Percentiles rank a stretch among this genome's conserved stretches.
Conservation (phyloP, 2,329 filamentous ascomycete genomes). For the Claviceps sorghi region DNA sequence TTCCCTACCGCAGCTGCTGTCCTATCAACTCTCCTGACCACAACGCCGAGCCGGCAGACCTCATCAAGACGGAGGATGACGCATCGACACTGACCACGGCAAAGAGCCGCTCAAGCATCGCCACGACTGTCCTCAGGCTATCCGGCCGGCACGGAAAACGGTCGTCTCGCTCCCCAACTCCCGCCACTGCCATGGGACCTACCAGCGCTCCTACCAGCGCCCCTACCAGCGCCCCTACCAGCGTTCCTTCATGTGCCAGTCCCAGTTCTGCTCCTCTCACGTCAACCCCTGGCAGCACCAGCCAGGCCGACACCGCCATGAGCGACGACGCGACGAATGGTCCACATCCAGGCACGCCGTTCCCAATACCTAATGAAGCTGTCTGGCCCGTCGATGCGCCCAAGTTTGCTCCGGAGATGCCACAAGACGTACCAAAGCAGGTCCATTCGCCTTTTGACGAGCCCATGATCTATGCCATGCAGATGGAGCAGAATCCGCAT, state of each 20-base stretch:
- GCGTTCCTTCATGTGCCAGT: not conserved
- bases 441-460: slow-evolving; percentile 18
- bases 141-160: slow-evolving; percentile 21
- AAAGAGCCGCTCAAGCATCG: slow-evolving; percentile 15
- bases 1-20: slow-evolving; percentile 23
- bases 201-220: slow-evolving; percentile 2
- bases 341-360: slow-evolving; percentile 27
- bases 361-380: slow-evolving; percentile 24
- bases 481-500: slow-evolving; percentile 17
- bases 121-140: slow-evolving; percentile 18
- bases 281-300: not conserved
- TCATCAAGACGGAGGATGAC: slow-evolving; percentile 17
- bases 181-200: slow-evolving; percentile 11
- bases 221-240: not conserved
- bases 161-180: slow-evolving; percentile 21
- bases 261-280: not conserved
- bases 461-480: slow-evolving; percentile 17
- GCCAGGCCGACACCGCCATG: slow-evolving; percentile 17
- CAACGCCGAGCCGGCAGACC: slow-evolving; percentile 8
- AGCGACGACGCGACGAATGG: slow-evolving; percentile 19
- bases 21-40: slow-evolving; percentile 20
- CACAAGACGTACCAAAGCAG: slow-evolving; percentile 15
- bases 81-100: slow-evolving; percentile 14
- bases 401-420: slow-evolving; percentile 23
- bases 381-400: slow-evolving; percentile 24